These are phyloP conservation scores for Paratinospora sagittata DNA, from an alignment of 164 flowering plant species.

Conservation along the genomic window DNA sequence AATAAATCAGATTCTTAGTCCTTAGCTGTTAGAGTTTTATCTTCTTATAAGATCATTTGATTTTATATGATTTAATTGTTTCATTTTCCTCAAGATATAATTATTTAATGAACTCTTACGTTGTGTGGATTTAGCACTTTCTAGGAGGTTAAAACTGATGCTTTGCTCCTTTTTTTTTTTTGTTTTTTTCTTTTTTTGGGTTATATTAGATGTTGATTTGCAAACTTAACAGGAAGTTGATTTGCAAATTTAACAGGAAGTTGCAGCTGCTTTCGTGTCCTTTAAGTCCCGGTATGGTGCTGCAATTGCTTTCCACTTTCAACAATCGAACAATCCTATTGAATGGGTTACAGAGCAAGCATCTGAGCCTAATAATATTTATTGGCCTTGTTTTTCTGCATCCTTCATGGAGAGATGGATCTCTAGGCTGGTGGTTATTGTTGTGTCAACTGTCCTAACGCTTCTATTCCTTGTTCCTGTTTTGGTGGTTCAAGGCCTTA, in stretches of 20 bases:
- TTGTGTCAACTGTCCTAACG: slow-evolving; percentile 51
- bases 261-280: slow-evolving; percentile 82
- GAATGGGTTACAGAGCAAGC: slow-evolving; percentile 81
- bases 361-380: slow-evolving; percentile 84
- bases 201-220: background rate
- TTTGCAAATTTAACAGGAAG: slow-evolving; percentile 41
- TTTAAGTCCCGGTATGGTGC: slow-evolving; percentile 84
- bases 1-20: no score
- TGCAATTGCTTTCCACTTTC: slow-evolving; percentile 55
- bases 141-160: background rate
- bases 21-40: background rate
- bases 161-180: background rate
- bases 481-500: slow-evolving; percentile 77
- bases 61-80: background rate
- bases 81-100: background rate
- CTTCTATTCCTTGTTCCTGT: slow-evolving; percentile 80
- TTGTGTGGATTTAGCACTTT: background rate
- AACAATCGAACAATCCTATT: slow-evolving; percentile 67
- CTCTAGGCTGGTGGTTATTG: slow-evolving; percentile 51
- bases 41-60: background rate
- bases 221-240: slow-evolving; percentile 18
- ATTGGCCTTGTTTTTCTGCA: slow-evolving; percentile 89
- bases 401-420: slow-evolving; percentile 71
- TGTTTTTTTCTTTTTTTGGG: background rate
- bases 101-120: background rate